A percentile compares a stretch with the other conserved stretches of the same genome.
Evolutionary conservation across 495 filamentous ascomycete species (phyloP).

Genomic region (Glarea lozoyensis): DNA sequence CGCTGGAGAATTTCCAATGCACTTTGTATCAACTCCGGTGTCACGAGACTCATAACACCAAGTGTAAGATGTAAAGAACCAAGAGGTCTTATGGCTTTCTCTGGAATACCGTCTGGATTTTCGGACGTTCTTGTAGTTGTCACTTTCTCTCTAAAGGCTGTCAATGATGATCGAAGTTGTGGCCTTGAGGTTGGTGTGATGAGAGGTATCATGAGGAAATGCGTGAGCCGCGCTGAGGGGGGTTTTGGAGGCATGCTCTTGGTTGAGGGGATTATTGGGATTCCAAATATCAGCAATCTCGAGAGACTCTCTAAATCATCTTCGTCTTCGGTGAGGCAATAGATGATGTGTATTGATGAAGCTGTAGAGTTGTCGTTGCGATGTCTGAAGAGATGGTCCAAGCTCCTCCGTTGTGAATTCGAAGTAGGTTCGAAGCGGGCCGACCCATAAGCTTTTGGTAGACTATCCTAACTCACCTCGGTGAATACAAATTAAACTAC

Average conservation of each 20-base stretch:
- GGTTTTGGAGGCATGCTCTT: conserved; percentile 4
- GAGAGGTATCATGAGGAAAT: conserved; percentile 83
- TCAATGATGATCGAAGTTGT: conserved; percentile 52
- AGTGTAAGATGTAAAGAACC: conserved; percentile 80
- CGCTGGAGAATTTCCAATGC: conserved; percentile 47
- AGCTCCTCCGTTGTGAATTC: too few relatives aligned
- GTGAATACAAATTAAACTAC: too few relatives aligned
- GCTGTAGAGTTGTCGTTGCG: neutral
- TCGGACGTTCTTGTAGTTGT: conserved; percentile 20
- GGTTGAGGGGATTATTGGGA: neutral
- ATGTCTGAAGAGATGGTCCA: neutral
- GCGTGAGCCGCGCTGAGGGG: conserved; percentile 48
- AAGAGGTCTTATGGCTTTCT: conserved; percentile 57
- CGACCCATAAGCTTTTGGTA: neutral
- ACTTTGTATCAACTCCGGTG: conserved; percentile 42
- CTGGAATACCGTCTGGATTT: conserved; percentile 22
- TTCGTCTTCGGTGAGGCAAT: too few relatives aligned
- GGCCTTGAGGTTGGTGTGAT: conserved; percentile 50
- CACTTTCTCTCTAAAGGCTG: conserved; percentile 50
- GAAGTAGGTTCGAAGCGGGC: neutral
- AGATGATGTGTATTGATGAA: too few relatives aligned
- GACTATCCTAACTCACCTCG: too few relatives aligned
- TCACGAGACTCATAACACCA: conserved; percentile 73
- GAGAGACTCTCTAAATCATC: too few relatives aligned
- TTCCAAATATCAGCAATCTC: too few relatives aligned